Evolutionary conservation across 139 green algal genomes (phyloP), one percentile per base, ranked within the genome.

Genomic region (Astrephomene gubernaculifera): DNA sequence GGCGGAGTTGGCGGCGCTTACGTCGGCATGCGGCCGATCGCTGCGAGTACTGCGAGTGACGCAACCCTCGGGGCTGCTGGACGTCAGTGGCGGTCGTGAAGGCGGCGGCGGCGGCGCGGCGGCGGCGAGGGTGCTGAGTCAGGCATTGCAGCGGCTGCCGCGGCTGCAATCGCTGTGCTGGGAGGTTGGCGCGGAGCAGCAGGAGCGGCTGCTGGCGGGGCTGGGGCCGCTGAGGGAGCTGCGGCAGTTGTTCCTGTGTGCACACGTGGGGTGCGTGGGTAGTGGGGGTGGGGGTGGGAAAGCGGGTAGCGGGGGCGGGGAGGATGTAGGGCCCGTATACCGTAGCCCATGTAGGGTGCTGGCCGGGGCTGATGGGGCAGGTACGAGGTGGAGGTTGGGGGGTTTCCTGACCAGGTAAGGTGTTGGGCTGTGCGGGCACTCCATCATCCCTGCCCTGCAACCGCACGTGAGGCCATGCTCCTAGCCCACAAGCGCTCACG

Each of bases 111-210:
- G 27, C 54, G 39, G 45, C 27, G 39, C 29, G 9, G 60, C 53
- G 5, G 33, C 39, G 29, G 21, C 35, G 60, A 39, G 60, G 39
- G 33, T 45, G 43, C 76, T 83, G 76, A 4, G 1, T 17, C 39
- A 63, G 38, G 57, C 2, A 29, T 1, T 83, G 39, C 41, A 10
- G 29, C 60, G 76, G 39, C 60, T 83, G 76, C 29, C 25, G 27
- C 25, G 39, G 27, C 60, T 83, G n/a, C 60, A 72, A 41, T 17
- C 76, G 39, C 43, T 83, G 60, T 83, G 39, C 61, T 83, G 75
- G 75, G 54, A 71, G 5, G 76, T 57, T 36, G 33, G 4, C 35
- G 45, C 3, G 71, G 71, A 80, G 71, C 54, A 31, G 38, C 74
- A 82, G 74, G 74, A 82, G 7, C 74, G 57, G 74, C 74, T 82